These are phyloP conservation scores for Rhodotorula glutinis DNA, from an alignment of 1,284 basidiomycete species.

Conservation along the genomic window DNA sequence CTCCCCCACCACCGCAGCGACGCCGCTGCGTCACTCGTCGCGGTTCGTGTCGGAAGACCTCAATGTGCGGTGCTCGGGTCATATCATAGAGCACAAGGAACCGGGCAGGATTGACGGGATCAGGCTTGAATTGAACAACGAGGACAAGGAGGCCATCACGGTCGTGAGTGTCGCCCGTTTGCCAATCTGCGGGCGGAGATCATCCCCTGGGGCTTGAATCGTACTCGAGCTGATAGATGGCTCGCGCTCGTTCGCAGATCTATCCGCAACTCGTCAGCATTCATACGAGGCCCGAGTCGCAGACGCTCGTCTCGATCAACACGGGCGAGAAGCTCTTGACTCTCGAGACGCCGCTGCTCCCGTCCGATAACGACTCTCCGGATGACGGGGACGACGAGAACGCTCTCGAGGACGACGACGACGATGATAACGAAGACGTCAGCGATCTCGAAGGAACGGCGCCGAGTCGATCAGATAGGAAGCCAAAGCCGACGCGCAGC, in stretches of 20 bases:
- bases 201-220: too few species aligned
- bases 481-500: not conserved
- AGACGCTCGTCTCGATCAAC: constrained; percentile 29
- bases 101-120: constrained; percentile 6
- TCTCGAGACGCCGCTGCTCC: constrained; percentile 20
- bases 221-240: too few species aligned
- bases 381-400: constrained; percentile 4
- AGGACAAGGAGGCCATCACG: constrained; percentile 11
- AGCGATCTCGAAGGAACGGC: not conserved
- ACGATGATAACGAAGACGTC: not conserved
- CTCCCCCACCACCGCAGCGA: not conserved
- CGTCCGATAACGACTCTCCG: not conserved
- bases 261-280: constrained; percentile 26
- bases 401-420: constrained; percentile 1
- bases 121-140: constrained; percentile 15
- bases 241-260: constrained; percentile 1
- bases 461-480: not conserved
- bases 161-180: constrained; percentile 19
- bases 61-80: constrained; percentile 20
- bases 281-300: constrained; percentile 16
- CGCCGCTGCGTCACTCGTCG: not conserved
- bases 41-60: constrained; percentile 19
- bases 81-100: not conserved
- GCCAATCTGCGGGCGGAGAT: too few species aligned
- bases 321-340: constrained; percentile 24